These are phyloP conservation scores for Lentinula aciculospora DNA, from an alignment of 768 basidiomycete species.

Conservation along the genomic window DNA sequence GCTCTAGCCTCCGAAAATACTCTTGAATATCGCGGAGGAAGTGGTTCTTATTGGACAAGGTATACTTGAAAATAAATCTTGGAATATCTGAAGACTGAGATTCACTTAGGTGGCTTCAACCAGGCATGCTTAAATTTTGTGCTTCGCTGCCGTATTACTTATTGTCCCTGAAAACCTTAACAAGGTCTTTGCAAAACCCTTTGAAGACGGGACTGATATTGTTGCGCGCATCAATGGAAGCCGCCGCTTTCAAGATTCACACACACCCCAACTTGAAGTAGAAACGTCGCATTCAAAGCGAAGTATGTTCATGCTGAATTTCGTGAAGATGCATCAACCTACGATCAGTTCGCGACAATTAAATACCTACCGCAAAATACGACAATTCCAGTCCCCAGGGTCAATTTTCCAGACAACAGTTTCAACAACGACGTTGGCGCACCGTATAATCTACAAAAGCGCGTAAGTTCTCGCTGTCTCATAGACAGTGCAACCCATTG, in stretches of 20 bases:
- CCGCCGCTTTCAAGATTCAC: neutral
- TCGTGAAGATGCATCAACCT: neutral
- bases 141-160: too few species aligned
- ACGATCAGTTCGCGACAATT: neutral
- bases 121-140: too few species aligned
- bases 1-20: too few species aligned
- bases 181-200: neutral
- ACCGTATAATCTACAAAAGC: neutral
- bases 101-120: too few species aligned
- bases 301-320: neutral
- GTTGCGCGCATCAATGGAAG: neutral
- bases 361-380: neutral
- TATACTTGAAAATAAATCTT: too few species aligned
- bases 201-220: neutral
- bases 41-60: too few species aligned
- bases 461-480: neutral
- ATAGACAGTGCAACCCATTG: neutral
- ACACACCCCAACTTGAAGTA: neutral
- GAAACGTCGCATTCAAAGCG: neutral
- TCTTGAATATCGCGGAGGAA: too few species aligned
- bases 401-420: neutral
- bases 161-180: too few species aligned
- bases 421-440: neutral
- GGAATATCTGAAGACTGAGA: too few species aligned
- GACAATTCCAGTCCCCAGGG: neutral